These are phyloP conservation scores for Fraxinus latifolia DNA, from an alignment of 305 asterid genomes.

Conservation along the genomic window DNA sequence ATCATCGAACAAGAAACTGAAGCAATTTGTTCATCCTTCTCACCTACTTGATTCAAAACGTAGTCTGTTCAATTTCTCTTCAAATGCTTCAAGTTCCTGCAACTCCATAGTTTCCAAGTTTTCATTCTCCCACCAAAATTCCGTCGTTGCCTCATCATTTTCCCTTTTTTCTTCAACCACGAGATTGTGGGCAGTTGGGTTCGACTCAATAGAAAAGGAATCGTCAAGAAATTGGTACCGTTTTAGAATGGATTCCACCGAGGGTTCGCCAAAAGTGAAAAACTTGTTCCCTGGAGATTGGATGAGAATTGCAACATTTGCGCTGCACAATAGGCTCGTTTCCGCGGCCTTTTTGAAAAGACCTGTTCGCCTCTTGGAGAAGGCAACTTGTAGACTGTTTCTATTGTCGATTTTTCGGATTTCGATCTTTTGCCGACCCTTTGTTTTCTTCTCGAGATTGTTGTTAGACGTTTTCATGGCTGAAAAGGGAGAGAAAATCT, in stretches of 20 bases:
- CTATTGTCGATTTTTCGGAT: not conserved
- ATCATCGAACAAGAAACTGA: not conserved
- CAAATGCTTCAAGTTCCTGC: not conserved
- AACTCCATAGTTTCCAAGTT: not conserved
- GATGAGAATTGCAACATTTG: not conserved
- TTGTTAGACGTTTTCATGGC: too few species aligned
- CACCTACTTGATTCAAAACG: not conserved
- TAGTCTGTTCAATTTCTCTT: not conserved
- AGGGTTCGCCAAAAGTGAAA: not conserved
- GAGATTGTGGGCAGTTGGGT: not conserved
- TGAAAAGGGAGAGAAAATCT: too few species aligned
- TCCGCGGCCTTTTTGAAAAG: not conserved
- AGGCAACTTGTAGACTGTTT: not conserved
- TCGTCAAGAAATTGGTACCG: not conserved
- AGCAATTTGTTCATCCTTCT: not conserved
- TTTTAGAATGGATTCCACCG: not conserved
- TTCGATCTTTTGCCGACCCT: not conserved
- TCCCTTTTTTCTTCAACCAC: not conserved
- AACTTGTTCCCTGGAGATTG: not conserved
- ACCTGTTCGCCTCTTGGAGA: not conserved
- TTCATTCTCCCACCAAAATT: not conserved
- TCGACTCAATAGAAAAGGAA: not conserved
- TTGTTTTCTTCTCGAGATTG: not conserved
- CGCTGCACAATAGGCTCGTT: not conserved
- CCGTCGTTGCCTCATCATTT: not conserved